These are phyloP conservation scores for Diaporthe sp. DNA, from an alignment of 2,329 filamentous ascomycete species.

Conservation along the genomic window DNA sequence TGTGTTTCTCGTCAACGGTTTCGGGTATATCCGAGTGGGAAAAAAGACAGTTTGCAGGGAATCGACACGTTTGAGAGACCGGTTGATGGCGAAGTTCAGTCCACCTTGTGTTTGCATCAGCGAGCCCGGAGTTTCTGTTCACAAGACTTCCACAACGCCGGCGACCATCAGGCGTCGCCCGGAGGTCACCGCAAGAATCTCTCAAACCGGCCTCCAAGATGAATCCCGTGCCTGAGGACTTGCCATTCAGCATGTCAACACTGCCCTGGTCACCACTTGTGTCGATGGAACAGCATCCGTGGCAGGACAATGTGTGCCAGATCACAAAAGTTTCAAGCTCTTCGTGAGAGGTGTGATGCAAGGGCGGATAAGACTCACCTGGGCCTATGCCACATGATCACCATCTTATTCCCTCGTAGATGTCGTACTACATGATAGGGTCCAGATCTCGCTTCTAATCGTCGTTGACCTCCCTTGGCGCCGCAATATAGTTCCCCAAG, in stretches of 20 bases:
- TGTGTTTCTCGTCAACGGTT: neutral
- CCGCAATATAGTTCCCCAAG: neutral
- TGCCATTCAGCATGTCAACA: neutral
- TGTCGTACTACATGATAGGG: neutral
- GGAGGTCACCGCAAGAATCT: neutral
- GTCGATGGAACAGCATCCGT: neutral
- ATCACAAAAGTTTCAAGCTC: neutral
- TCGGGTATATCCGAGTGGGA: neutral
- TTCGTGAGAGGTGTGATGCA: neutral
- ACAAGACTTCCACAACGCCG: neutral
- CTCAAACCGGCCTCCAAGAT: neutral
- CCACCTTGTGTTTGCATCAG: neutral
- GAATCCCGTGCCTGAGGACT: neutral
- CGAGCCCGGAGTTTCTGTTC: neutral
- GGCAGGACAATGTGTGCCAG: neutral
- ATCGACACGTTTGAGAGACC: neutral
- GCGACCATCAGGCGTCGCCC: neutral
- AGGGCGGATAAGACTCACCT: neutral
- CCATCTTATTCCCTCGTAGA: neutral
- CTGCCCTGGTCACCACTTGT: neutral
- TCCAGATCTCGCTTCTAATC: constrained; percentile 2
- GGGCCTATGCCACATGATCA: neutral
- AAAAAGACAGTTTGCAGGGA: neutral
- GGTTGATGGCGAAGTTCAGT: neutral
- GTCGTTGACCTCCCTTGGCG: constrained; percentile 15